Conservation (phyloP, 1,284 basidiomycete genomes). For the Erythrobasidium hasegawianum region DNA sequence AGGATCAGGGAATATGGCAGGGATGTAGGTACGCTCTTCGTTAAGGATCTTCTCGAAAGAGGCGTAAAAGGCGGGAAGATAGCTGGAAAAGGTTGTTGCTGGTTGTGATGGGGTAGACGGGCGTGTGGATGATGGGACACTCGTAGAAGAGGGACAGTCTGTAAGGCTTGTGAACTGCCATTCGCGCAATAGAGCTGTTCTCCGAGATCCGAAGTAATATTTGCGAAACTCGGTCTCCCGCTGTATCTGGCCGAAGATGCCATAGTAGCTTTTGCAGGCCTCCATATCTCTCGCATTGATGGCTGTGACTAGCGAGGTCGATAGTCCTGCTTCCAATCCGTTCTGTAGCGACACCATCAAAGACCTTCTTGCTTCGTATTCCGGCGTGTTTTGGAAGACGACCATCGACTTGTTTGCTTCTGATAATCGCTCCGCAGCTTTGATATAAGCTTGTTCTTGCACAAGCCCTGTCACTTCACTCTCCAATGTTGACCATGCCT, state of each 20-base stretch:
- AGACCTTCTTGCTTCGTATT: constrained; percentile 75
- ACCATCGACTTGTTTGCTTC: constrained; percentile 82
- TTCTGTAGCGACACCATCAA: constrained; percentile 87
- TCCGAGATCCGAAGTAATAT: constrained; percentile 82
- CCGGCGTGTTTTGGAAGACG: constrained; percentile 78
- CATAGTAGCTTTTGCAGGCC: constrained; percentile 70
- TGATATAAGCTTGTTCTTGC: constrained; percentile 63
- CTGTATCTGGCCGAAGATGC: constrained; percentile 83
- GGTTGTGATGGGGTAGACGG: constrained; percentile 12
- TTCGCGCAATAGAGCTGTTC: constrained; percentile 59
- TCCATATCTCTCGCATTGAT: constrained; percentile 69
- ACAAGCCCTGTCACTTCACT: constrained; percentile 79
- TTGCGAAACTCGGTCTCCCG: constrained; percentile 83
- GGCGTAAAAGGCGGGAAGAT: constrained; percentile 69
- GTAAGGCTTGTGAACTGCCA: constrained; percentile 57
- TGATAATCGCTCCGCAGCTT: constrained; percentile 79
- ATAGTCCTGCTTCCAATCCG: constrained; percentile 82
- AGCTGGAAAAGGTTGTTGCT: constrained; percentile 56
- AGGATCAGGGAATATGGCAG: constrained; percentile 76
- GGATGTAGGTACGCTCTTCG: constrained; percentile 61
- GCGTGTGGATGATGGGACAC: background rate
- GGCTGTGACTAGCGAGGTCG: constrained; percentile 75
- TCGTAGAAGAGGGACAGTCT: constrained; percentile 34
- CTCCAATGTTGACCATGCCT: constrained; percentile 90
- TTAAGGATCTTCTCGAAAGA: constrained; percentile 64